Percentiles rank a stretch among this genome's conserved stretches.
phyloP scores from a whole-genome alignment of 768 basidiomycete genomes.

The Calocera cornea region DNA sequence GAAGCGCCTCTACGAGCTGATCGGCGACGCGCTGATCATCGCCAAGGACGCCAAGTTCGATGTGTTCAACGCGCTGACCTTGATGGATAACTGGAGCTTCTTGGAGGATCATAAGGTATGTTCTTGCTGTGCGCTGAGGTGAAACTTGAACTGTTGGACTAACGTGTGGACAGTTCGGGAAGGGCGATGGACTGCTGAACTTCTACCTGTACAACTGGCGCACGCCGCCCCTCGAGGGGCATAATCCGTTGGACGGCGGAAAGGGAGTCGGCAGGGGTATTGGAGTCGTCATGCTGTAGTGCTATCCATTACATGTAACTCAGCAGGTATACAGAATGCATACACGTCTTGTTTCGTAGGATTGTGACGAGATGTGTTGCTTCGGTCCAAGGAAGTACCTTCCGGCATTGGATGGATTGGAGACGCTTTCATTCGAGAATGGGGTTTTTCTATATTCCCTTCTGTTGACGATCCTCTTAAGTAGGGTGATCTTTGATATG shows the following conservation, averaged over 20 bases:
- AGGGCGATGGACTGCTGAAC: conserved; percentile 80
- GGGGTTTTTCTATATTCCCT: too few relatives aligned
- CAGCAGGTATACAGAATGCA: too few relatives aligned
- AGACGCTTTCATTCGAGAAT: too few relatives aligned
- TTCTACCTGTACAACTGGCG: conserved; percentile 95
- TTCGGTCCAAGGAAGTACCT: too few relatives aligned
- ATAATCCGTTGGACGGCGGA: conserved; percentile 33
- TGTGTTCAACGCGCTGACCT: conserved; percentile 86
- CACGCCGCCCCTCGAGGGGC: conserved; percentile 63
- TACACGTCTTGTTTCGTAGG: too few relatives aligned
- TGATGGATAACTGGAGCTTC: conserved; percentile 86
- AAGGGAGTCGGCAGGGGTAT: conserved; percentile 34
- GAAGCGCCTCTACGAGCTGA: conserved; percentile 52
- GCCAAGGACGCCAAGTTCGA: conserved; percentile 77
- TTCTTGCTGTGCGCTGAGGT: neutral
- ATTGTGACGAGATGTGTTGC: too few relatives aligned
- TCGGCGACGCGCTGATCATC: conserved; percentile 67
- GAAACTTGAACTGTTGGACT: conserved; percentile 2
- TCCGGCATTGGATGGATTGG: too few relatives aligned
- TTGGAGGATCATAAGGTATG: conserved; percentile 69
- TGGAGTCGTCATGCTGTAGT: conserved; percentile 76
- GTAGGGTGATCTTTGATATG: too few relatives aligned
- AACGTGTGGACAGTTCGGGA: conserved; percentile 58
- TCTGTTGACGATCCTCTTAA: too few relatives aligned
- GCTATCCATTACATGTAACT: too few relatives aligned